Percentiles rank a stretch among this genome's conserved stretches.
These are phyloP conservation scores for Cyclotella baltica DNA, from an alignment of 108 stramenopile genomes.

Conservation along the genomic window DNA sequence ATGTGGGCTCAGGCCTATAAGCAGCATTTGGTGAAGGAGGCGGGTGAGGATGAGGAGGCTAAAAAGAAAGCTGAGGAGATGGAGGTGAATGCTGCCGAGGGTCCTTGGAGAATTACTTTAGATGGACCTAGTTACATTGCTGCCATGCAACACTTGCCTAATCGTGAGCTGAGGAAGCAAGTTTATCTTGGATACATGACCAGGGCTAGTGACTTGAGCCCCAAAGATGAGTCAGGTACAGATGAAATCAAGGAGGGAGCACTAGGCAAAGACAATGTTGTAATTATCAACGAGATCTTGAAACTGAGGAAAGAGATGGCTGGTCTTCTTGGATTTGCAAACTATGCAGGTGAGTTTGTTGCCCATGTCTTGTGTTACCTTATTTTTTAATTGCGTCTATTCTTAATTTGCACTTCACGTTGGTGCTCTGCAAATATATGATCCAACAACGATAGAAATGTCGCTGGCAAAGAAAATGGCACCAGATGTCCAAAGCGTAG, in stretches of 20 bases:
- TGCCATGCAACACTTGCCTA: constrained; percentile 90
- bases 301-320: constrained; percentile 84
- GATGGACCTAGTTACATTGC: constrained; percentile 96
- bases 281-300: constrained; percentile 91
- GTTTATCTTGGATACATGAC: constrained; percentile 91
- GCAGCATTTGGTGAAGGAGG: constrained; percentile 53
- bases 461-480: constrained; percentile 96
- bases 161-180: constrained; percentile 88
- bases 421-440: background rate
- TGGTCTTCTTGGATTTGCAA: constrained; percentile 88
- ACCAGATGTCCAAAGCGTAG: constrained; percentile 81
- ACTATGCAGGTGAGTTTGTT: constrained; percentile 80
- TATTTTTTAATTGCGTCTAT: too few relatives aligned
- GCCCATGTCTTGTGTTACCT: background rate
- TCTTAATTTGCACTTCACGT: background rate
- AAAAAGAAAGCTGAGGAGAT: constrained; percentile 53
- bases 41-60: constrained; percentile 47
- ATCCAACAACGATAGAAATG: constrained; percentile 27
- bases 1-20: constrained; percentile 89
- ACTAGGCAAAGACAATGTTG: constrained; percentile 87
- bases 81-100: constrained; percentile 79
- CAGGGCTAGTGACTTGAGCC: constrained; percentile 79
- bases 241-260: constrained; percentile 24
- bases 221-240: constrained; percentile 7
- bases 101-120: constrained; percentile 95